These are phyloP conservation scores for Auricularia cornea DNA, from an alignment of 768 basidiomycete species.

Conservation along the genomic window DNA sequence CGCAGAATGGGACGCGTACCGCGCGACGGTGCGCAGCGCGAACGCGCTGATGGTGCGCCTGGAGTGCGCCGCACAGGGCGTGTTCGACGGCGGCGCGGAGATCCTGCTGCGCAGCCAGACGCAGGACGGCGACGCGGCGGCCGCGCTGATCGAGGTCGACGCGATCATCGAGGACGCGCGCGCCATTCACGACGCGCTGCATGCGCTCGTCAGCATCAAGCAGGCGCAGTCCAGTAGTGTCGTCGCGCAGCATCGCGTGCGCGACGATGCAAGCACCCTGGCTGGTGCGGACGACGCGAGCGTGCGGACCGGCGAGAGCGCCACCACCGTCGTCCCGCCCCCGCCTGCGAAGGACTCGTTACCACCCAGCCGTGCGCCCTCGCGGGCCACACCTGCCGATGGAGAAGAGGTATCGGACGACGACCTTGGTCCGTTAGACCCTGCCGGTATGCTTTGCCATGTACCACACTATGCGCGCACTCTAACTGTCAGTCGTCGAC, in stretches of 20 bases:
- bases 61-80: conserved; percentile 60
- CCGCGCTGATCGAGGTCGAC: neutral
- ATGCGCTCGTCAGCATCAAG: conserved; percentile 53
- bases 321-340: neutral
- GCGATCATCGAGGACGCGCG: neutral
- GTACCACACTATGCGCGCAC: too few relatives aligned
- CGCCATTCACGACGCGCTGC: conserved; percentile 23
- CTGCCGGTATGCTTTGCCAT: too few relatives aligned
- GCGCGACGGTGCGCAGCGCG: conserved; percentile 60
- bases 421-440: neutral
- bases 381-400: neutral
- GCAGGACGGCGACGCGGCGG: conserved; percentile 6
- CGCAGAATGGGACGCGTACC: conserved; percentile 40
- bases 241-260: neutral
- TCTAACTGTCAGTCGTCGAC: too few relatives aligned
- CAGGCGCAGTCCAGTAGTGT: conserved; percentile 48
- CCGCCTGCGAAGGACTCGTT: neutral
- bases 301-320: neutral
- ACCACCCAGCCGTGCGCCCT: neutral
- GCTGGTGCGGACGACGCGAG: neutral
- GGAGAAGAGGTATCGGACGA: neutral
- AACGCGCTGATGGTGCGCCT: conserved; percentile 58
- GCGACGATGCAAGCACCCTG: neutral
- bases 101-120: conserved; percentile 46
- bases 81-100: conserved; percentile 62